Conservation (phyloP, 2,329 filamentous ascomycete genomes). For the Aspergillus quadrilineatus region DNA sequence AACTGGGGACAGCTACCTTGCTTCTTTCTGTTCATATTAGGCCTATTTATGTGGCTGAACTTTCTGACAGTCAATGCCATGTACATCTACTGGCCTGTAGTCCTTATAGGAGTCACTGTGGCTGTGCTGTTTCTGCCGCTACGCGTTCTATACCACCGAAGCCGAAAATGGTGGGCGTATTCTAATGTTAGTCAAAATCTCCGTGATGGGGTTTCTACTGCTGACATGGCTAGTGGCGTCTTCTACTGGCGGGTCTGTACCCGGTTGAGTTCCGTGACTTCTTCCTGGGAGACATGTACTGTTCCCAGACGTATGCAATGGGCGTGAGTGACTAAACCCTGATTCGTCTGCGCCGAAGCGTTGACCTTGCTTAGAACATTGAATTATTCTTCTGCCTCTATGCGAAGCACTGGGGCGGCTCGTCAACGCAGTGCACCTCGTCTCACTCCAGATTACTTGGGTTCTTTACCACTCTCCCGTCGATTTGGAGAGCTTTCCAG, state of each 20-base stretch:
- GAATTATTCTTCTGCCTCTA: conserved; percentile 95
- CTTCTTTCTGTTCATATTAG: conserved; percentile 72
- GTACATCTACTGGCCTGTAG: conserved; percentile 82
- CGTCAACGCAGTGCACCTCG: conserved; percentile 73
- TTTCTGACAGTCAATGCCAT: conserved; percentile 70
- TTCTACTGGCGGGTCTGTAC: conserved; percentile 81
- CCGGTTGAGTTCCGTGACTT: conserved; percentile 97
- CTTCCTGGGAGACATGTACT: conserved; percentile 96
- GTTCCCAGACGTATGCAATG: conserved; percentile 86
- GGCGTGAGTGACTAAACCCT: conserved; percentile 59
- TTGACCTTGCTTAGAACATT: conserved; percentile 62
- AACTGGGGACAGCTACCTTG: conserved; percentile 64
- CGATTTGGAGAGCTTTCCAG: conserved; percentile 86
- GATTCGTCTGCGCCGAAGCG: background rate
- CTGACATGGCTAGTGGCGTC: conserved; percentile 64
- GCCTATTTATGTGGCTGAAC: conserved; percentile 84
- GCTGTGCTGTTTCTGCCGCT: conserved; percentile 73
- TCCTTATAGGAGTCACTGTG: conserved; percentile 69
- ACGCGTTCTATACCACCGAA: conserved; percentile 70
- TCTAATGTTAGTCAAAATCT: conserved; percentile 66
- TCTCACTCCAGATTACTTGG: conserved; percentile 78
- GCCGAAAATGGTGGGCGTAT: conserved; percentile 81
- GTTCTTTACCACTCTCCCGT: conserved; percentile 79
- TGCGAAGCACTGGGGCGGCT: conserved; percentile 70
- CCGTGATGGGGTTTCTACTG: background rate